A percentile compares a stretch with the other conserved stretches of the same genome.
These are phyloP conservation scores for Osmanthus fragrans DNA, from an alignment of 257 asterid species.

Conservation along the genomic window DNA sequence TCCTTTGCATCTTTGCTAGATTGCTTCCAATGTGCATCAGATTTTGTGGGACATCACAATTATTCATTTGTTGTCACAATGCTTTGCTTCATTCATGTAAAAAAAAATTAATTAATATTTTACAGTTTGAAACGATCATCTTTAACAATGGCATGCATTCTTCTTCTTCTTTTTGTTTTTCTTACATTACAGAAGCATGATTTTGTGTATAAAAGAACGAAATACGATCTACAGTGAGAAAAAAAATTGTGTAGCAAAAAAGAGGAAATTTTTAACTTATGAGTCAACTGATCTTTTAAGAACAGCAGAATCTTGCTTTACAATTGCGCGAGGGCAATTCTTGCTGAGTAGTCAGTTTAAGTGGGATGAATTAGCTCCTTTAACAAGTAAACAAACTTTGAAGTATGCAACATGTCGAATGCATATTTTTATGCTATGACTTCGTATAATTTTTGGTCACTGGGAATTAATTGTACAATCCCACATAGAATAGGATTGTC, in stretches of 20 bases:
- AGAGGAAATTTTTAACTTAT: background rate
- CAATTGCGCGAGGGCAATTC: background rate
- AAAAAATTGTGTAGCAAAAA: background rate
- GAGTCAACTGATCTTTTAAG: background rate
- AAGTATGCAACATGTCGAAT: no score
- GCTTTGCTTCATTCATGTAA: slow-evolving; percentile 13
- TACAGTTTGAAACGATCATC: slow-evolving; percentile 5
- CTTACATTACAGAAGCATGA: background rate
- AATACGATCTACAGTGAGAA: background rate
- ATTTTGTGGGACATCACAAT: slow-evolving; percentile 66
- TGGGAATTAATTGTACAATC: background rate
- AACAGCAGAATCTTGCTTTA: background rate
- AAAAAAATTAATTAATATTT: background rate
- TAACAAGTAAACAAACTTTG: background rate
- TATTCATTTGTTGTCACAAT: slow-evolving; percentile 53
- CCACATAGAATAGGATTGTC: background rate
- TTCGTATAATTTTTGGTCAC: no score
- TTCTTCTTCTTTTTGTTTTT: slow-evolving; percentile 4
- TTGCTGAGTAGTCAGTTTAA: background rate
- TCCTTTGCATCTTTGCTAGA: slow-evolving; percentile 62
- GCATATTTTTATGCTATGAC: no score
- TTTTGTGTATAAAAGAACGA: background rate
- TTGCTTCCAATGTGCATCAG: slow-evolving; percentile 54
- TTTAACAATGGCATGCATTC: slow-evolving; percentile 10
- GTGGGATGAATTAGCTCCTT: background rate